Evolutionary conservation across 2,329 filamentous ascomycete species (phyloP).

Genomic region (Phialophora macrospora): DNA sequence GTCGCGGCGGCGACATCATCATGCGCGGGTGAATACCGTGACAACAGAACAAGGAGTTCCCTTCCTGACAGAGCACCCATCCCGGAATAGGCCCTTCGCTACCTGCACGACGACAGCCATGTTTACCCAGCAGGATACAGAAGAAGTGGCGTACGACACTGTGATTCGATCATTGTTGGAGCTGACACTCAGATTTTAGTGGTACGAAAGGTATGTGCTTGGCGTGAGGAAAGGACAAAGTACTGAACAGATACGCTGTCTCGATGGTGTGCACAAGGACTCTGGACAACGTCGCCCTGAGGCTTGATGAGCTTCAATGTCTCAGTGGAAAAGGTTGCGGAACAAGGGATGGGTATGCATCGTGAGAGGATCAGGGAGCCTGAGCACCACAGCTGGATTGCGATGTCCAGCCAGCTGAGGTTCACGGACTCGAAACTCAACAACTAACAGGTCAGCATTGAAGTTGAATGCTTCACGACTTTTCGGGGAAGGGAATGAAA

Average conservation of each 20-base stretch:
- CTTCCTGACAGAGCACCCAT: not conserved
- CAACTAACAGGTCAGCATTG: not conserved
- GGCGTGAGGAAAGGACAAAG: not conserved
- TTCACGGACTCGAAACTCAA: not conserved
- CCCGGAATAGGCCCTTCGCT: not conserved
- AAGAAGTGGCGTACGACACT: not conserved
- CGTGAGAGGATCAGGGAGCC: not conserved
- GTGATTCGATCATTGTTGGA: not conserved
- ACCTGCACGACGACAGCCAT: not conserved
- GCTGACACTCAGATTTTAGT: not conserved
- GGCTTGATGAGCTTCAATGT: not conserved
- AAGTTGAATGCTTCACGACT: no score
- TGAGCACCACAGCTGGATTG: not conserved
- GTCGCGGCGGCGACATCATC: not conserved
- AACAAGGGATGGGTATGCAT: not conserved
- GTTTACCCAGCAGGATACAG: not conserved
- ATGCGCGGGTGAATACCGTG: not conserved
- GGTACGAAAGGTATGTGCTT: not conserved
- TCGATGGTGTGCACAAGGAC: not conserved
- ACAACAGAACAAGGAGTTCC: not conserved
- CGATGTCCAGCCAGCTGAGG: not conserved
- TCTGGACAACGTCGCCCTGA: not conserved
- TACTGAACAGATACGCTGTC: not conserved
- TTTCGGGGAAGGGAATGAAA: not conserved
- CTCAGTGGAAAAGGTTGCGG: not conserved